phyloP scores from a whole-genome alignment of 1,284 basidiomycete genomes.

The Cutaneotrichosporon cutaneum region DNA sequence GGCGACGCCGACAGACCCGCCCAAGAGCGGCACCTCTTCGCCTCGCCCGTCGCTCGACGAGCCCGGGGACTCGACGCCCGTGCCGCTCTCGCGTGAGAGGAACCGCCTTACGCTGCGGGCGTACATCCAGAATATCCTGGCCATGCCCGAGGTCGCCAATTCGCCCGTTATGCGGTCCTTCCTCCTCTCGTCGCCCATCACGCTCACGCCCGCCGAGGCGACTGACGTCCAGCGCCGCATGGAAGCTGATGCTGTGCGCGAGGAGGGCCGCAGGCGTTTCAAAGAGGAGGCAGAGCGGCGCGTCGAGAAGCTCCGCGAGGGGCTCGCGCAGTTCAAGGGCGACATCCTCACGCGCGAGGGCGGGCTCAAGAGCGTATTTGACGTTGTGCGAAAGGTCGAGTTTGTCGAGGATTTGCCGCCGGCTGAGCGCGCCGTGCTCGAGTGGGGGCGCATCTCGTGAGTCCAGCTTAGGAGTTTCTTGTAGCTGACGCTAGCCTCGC shows the following conservation, averaged over 20 bases:
- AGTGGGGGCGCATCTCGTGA: constrained; percentile 96
- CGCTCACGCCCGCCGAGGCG: constrained; percentile 69
- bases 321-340: constrained; percentile 84
- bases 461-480: constrained; percentile 12
- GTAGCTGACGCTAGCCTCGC: constrained; percentile 62
- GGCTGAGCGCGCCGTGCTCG: constrained; percentile 83
- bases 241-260: constrained; percentile 84
- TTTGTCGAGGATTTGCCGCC: constrained; percentile 74
- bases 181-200: constrained; percentile 73
- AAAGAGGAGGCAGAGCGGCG: constrained; percentile 79
- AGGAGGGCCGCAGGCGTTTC: constrained; percentile 83
- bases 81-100: constrained; percentile 80
- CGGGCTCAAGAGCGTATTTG: constrained; percentile 83
- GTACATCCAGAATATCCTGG: constrained; percentile 78
- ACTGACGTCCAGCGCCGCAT: constrained; percentile 77
- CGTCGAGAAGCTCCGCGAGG: constrained; percentile 81
- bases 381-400: constrained; percentile 78
- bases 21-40: neutral
- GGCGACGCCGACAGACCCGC: constrained; percentile 23
- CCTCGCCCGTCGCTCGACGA: constrained; percentile 5
- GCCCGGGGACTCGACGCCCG: constrained; percentile 14
- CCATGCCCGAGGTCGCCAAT: constrained; percentile 71
- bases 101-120: constrained; percentile 92
- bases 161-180: constrained; percentile 85
- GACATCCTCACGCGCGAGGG: constrained; percentile 86